Evolutionary conservation across 208 protist genomes (phyloP).

Genomic region (Angomonas deanei): DNA sequence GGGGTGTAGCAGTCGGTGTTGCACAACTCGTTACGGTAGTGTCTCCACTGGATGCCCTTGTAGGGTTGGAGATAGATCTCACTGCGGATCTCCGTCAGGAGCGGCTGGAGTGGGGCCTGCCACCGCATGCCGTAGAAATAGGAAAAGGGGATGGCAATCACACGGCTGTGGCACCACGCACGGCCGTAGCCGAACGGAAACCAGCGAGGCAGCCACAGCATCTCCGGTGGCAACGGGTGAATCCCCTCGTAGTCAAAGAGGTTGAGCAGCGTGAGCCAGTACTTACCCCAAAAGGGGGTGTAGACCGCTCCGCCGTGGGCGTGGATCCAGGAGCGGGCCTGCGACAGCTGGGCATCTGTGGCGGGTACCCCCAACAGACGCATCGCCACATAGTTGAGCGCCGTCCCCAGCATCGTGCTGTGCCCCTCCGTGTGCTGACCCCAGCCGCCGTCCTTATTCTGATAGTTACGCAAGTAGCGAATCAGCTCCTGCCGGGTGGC

Average conservation of each 20-base stretch:
- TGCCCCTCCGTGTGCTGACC: constrained; percentile 94
- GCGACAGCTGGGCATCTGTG: constrained; percentile 46
- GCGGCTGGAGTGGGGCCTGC: constrained; percentile 29
- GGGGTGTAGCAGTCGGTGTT: constrained; percentile 91
- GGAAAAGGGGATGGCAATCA: constrained; percentile 95
- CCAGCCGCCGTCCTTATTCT: constrained; percentile 95
- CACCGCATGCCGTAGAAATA: constrained; percentile 94
- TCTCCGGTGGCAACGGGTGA: constrained; percentile 92
- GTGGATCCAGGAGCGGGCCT: constrained; percentile 78
- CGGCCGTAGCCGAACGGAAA: constrained; percentile 86
- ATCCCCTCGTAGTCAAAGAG: constrained; percentile 93
- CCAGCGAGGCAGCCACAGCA: constrained; percentile 90
- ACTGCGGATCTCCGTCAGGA: constrained; percentile 59
- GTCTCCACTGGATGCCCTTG: constrained; percentile 78
- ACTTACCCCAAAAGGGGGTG: constrained; percentile 96
- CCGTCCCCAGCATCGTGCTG: constrained; percentile 96
- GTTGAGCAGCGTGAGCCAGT: constrained; percentile 92
- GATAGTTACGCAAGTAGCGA: constrained; percentile 92
- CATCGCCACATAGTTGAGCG: constrained; percentile 93
- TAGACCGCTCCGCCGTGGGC: constrained; percentile 74
- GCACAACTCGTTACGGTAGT: constrained; percentile 57
- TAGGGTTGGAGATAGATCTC: constrained; percentile 88
- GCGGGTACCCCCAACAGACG: constrained; percentile 90
- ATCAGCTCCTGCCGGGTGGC: constrained; percentile 83
- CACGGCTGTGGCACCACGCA: constrained; percentile 96